Conservation (phyloP, 2,329 filamentous ascomycete genomes). For the Venturia aucupariae region DNA sequence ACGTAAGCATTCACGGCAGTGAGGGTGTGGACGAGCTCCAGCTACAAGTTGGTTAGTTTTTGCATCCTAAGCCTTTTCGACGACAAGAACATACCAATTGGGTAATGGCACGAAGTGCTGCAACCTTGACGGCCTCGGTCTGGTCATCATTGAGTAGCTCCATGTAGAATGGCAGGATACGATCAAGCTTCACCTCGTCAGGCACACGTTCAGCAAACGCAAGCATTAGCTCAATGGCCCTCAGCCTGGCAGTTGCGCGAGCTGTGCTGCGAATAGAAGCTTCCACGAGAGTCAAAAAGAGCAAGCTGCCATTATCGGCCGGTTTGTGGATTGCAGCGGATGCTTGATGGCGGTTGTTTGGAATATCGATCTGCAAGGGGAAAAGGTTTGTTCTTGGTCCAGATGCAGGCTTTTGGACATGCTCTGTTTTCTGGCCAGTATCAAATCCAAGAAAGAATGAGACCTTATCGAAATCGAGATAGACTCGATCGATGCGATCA, state of each 20-base stretch:
- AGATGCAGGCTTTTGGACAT: slow-evolving; percentile 16
- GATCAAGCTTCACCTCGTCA: slow-evolving; percentile 91
- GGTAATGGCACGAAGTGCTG: slow-evolving; percentile 76
- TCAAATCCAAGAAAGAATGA: slow-evolving; percentile 82
- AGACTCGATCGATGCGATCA: slow-evolving; percentile 87
- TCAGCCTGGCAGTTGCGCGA: slow-evolving; percentile 74
- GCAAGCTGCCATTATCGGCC: slow-evolving; percentile 79
- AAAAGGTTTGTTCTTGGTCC: slow-evolving; percentile 49
- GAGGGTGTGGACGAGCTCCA: slow-evolving; percentile 80
- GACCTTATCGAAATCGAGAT: slow-evolving; percentile 94
- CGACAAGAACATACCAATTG: slow-evolving; percentile 48
- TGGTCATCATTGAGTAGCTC: slow-evolving; percentile 65
- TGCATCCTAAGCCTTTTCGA: background rate
- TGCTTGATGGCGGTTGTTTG: slow-evolving; percentile 68
- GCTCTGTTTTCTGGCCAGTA: slow-evolving; percentile 30
- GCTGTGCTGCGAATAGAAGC: slow-evolving; percentile 85
- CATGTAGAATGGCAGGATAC: slow-evolving; percentile 84
- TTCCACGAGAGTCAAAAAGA: slow-evolving; percentile 83
- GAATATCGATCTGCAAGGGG: slow-evolving; percentile 76
- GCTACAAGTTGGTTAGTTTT: slow-evolving; percentile 21
- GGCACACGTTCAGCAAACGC: slow-evolving; percentile 87
- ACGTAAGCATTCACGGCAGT: slow-evolving; percentile 62
- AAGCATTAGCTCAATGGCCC: slow-evolving; percentile 82
- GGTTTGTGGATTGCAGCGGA: slow-evolving; percentile 51
- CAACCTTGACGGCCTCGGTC: slow-evolving; percentile 73